phyloP scores from a whole-genome alignment of 2,329 filamentous ascomycete genomes.

The Nothomitra cinnamomea region DNA sequence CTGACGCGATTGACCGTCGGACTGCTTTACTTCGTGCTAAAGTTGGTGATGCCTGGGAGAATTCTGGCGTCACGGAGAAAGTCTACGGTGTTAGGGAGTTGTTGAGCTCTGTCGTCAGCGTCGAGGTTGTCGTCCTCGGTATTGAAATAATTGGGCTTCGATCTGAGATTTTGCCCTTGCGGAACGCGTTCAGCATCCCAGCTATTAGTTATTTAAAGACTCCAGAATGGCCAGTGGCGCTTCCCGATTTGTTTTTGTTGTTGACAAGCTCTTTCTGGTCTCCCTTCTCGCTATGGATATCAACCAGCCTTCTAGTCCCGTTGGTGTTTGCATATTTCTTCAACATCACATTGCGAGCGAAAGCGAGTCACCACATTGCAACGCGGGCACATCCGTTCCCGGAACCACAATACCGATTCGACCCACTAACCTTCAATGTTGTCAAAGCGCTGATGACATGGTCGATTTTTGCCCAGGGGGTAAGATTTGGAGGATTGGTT shows the following conservation, averaged over 20 bases:
- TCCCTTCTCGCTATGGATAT: conserved; percentile 57
- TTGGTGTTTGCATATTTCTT: conserved; percentile 69
- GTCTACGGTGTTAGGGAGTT: conserved; percentile 49
- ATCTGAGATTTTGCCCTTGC: conserved; percentile 50
- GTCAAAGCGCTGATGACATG: conserved; percentile 70
- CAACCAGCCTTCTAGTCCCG: conserved; percentile 56
- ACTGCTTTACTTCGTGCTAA: conserved; percentile 49
- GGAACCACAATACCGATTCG: conserved; percentile 41
- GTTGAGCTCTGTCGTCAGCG: conserved; percentile 53
- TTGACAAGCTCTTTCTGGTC: conserved; percentile 70
- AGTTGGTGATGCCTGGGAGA: conserved; percentile 44
- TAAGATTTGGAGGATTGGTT: conserved; percentile 45
- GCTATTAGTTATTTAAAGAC: conserved; percentile 38
- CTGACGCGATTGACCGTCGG: conserved; percentile 56
- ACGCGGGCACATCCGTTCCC: conserved; percentile 19
- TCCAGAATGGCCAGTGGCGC: conserved; percentile 41
- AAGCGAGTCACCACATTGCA: conserved; percentile 24
- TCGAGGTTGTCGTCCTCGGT: conserved; percentile 49
- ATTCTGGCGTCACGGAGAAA: conserved; percentile 48
- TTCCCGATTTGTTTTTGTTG: conserved; percentile 69
- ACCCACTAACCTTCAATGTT: conserved; percentile 82
- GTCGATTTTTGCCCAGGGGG: conserved; percentile 57
- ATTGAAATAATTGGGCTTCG: conserved; percentile 58
- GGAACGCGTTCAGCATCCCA: conserved; percentile 57
- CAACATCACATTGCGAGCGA: conserved; percentile 52